Conservation (phyloP, 2,329 filamentous ascomycete species). For the Metarhizium rileyi region DNA sequence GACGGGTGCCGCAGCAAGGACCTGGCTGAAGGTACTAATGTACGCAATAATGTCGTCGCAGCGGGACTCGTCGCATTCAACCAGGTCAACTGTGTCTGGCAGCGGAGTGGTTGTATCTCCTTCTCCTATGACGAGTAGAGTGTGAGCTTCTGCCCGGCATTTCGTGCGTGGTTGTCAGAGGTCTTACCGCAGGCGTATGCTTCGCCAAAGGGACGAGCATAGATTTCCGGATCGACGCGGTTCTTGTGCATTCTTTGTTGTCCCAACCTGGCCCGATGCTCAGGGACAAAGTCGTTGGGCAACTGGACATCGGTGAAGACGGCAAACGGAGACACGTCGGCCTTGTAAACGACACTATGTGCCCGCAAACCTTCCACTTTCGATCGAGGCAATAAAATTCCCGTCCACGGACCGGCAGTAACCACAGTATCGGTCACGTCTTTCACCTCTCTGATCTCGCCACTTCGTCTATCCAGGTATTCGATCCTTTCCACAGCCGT, state of each 20-base stretch:
- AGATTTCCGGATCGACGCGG: constrained; percentile 81
- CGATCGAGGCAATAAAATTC: constrained; percentile 44
- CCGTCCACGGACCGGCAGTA: constrained; percentile 54
- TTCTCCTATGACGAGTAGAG: constrained; percentile 41
- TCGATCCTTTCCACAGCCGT: constrained; percentile 51
- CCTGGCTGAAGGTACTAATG: constrained; percentile 54
- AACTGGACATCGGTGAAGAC: constrained; percentile 82
- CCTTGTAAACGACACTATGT: constrained; percentile 56
- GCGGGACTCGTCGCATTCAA: constrained; percentile 62
- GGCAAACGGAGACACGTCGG: constrained; percentile 60
- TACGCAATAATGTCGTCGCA: constrained; percentile 84
- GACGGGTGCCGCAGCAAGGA: constrained; percentile 58
- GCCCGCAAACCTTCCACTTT: constrained; percentile 50
- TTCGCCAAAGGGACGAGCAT: constrained; percentile 78
- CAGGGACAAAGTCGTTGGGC: constrained; percentile 51
- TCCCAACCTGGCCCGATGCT: constrained; percentile 35
- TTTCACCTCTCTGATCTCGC: constrained; percentile 24
- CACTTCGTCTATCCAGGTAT: constrained; percentile 40
- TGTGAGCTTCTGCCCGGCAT: too few species aligned
- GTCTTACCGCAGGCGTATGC: constrained; percentile 78
- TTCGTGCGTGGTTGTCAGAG: too few species aligned
- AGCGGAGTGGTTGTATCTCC: constrained; percentile 68
- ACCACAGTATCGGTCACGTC: constrained; percentile 45
- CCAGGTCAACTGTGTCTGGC: constrained; percentile 64
- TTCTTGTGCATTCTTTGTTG: constrained; percentile 46